A percentile compares a stretch with the other conserved stretches of the same genome.
phyloP scores from a whole-genome alignment of 2,329 filamentous ascomycete species.

The Hypoxylon sp. region DNA sequence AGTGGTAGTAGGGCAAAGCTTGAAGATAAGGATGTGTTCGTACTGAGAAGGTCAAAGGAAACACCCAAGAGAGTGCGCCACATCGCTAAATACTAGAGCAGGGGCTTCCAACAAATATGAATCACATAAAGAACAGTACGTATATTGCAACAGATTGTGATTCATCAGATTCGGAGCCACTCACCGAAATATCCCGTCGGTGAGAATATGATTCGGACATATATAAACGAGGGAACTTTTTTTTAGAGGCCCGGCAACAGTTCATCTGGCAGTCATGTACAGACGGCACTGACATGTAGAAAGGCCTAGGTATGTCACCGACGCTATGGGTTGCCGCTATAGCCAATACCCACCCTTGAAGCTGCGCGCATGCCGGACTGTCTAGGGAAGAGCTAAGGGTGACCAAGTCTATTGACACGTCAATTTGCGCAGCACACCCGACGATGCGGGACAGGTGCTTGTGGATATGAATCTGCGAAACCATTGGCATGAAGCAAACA shows the following conservation, averaged over 20 bases:
- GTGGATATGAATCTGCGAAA: slow-evolving; percentile 27
- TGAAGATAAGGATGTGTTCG: slow-evolving; percentile 21
- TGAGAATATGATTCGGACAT: slow-evolving; percentile 33
- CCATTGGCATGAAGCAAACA: slow-evolving; percentile 33
- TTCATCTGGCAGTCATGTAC: slow-evolving; percentile 24
- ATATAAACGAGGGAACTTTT: slow-evolving; percentile 24
- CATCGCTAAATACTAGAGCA: slow-evolving; percentile 39
- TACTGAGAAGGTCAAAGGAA: slow-evolving; percentile 19
- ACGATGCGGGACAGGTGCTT: slow-evolving; percentile 27
- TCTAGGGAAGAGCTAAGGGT: slow-evolving; percentile 25
- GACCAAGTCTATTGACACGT: slow-evolving; percentile 39
- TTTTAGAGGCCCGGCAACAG: slow-evolving; percentile 2
- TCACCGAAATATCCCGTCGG: slow-evolving; percentile 29
- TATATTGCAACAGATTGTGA: slow-evolving; percentile 39
- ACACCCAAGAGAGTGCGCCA: slow-evolving; percentile 27
- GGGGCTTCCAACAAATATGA: slow-evolving; percentile 11
- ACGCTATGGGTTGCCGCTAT: slow-evolving; percentile 17
- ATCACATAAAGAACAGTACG: slow-evolving; percentile 30
- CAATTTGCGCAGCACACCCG: slow-evolving; percentile 40
- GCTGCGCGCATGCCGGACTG: slow-evolving; percentile 20
- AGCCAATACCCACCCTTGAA: slow-evolving; percentile 16
- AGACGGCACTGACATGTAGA: slow-evolving; percentile 24
- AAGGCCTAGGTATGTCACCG: slow-evolving; percentile 29
- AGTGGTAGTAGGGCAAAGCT: slow-evolving; percentile 11
- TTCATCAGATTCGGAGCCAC: slow-evolving; percentile 35